Evolutionary conservation across 2,329 filamentous ascomycete species (phyloP).

Genomic region (Penicillium janthinellum): DNA sequence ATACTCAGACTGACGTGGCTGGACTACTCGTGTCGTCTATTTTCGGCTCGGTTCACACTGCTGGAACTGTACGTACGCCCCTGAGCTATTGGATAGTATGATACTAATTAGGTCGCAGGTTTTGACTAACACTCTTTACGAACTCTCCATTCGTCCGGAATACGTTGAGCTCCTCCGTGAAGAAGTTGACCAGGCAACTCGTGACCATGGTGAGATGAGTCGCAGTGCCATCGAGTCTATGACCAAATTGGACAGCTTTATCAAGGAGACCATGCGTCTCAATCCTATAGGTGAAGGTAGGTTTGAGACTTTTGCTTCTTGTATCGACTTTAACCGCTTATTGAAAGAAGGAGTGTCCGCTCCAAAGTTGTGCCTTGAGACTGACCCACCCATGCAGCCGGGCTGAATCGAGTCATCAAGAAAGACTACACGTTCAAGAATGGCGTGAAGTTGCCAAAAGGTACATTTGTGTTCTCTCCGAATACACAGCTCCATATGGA

Average conservation of each 20-base stretch:
- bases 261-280: neutral
- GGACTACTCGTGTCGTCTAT: neutral
- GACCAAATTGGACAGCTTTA: neutral
- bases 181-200: neutral
- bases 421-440: slow-evolving; percentile 5
- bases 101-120: neutral
- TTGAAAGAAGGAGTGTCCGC: neutral
- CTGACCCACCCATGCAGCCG: neutral
- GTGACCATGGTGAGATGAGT: neutral
- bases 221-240: neutral
- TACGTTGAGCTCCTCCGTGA: slow-evolving; percentile 1
- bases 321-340: neutral
- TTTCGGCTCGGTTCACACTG: neutral
- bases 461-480: slow-evolving; percentile 1
- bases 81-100: neutral
- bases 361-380: neutral
- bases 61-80: neutral
- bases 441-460: slow-evolving; percentile 1
- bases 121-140: neutral
- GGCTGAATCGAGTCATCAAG: neutral
- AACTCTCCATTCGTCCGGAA: slow-evolving; percentile 1
- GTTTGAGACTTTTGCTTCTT: too few relatives aligned
- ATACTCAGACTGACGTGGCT: neutral
- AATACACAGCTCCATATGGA: neutral
- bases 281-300: neutral